Conservation (phyloP, 805 yeast genomes). For the Wickerhamomyces ciferrii region DNA sequence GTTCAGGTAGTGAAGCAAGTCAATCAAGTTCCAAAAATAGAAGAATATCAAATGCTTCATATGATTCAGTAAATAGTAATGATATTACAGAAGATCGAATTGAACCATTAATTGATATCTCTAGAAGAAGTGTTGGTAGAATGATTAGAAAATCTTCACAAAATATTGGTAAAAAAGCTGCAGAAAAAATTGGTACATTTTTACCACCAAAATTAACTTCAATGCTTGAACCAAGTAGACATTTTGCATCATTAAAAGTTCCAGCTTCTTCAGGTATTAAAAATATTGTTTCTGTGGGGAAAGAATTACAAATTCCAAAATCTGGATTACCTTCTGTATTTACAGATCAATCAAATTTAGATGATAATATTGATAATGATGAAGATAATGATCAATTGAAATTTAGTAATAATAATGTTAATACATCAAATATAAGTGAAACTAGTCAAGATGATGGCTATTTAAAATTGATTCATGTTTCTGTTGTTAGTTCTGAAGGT, state of each 20-base stretch:
- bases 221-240: constrained; percentile 83
- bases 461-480: constrained; percentile 36
- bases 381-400: too few species aligned
- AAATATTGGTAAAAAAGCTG: constrained; percentile 71
- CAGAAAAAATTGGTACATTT: constrained; percentile 84
- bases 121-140: constrained; percentile 68
- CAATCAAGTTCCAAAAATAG: constrained; percentile 5
- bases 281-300: constrained; percentile 45
- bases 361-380: constrained; percentile 1
- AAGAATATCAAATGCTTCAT: constrained; percentile 20
- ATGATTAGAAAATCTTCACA: constrained; percentile 76
- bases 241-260: constrained; percentile 83
- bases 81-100: constrained; percentile 12
- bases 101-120: constrained; percentile 68
- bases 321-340: constrained; percentile 19
- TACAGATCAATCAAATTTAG: constrained; percentile 1
- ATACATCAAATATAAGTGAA: constrained; percentile 2
- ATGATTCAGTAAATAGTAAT: constrained; percentile 18
- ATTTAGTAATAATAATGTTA: too few species aligned
- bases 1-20: constrained; percentile 16
- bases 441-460: constrained; percentile 24
- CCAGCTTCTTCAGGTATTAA: constrained; percentile 43
- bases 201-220: constrained; percentile 78
- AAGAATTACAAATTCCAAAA: constrained; percentile 18
- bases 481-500: constrained; percentile 80